phyloP scores from a whole-genome alignment of 129 eudicot genomes.

The Chrysanthemum lavandulifolium region DNA sequence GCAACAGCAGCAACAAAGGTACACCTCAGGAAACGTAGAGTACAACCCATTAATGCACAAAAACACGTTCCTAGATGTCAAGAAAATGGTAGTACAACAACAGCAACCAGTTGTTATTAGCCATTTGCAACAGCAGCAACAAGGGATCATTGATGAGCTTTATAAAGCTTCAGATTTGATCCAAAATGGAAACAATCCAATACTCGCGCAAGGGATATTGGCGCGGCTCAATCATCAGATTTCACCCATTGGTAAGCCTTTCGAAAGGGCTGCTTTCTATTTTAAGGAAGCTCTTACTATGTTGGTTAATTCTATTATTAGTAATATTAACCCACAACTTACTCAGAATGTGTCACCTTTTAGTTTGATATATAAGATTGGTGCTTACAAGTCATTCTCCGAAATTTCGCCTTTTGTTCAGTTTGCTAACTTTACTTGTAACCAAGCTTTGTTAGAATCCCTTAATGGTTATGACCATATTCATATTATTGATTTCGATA shows the following conservation, averaged over 20 bases:
- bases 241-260: conserved; percentile 88
- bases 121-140: conserved; percentile 57
- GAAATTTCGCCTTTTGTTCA: conserved; percentile 84
- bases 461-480: conserved; percentile 59
- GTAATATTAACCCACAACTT: conserved; percentile 42
- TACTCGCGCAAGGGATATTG: conserved; percentile 99
- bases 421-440: conserved; percentile 84
- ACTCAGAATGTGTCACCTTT: conserved; percentile 46
- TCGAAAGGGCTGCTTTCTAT: conserved; percentile 84
- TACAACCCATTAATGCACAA: conserved; percentile 41
- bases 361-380: conserved; percentile 71
- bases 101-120: conserved; percentile 14
- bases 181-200: conserved; percentile 57
- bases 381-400: conserved; percentile 82
- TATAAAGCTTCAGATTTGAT: conserved; percentile 79
- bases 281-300: conserved; percentile 78
- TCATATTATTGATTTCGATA: conserved; percentile 83
- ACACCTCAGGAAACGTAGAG: conserved; percentile 54
- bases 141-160: conserved; percentile 70
- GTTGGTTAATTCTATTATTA: conserved; percentile 47
- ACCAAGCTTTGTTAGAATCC: conserved; percentile 84
- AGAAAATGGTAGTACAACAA: conserved; percentile 29
- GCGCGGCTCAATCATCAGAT: conserved; percentile 99
- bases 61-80: conserved; percentile 45
- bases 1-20: conserved; percentile 63